phyloP scores from a whole-genome alignment of 1,284 basidiomycete genomes.

The Tilletia indica region DNA sequence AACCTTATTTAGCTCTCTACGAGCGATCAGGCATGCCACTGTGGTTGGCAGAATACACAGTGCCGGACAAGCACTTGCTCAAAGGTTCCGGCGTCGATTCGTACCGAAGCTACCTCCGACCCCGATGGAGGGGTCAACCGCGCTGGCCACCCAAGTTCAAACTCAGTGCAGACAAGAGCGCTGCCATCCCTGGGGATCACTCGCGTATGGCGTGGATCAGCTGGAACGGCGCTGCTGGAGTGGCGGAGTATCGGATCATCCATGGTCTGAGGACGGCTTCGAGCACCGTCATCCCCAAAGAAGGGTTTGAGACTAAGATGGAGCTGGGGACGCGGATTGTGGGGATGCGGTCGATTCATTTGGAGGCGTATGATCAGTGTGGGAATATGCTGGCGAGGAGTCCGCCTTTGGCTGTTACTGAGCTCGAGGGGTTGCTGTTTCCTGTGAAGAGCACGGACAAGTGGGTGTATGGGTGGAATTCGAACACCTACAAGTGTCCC shows the following conservation, averaged over 20 bases:
- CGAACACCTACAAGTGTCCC: background rate
- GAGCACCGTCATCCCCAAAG: background rate
- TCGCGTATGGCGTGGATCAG: conserved; percentile 1
- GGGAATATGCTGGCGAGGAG: background rate
- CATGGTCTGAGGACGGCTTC: too few relatives aligned
- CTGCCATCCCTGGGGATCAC: background rate
- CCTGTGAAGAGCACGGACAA: background rate
- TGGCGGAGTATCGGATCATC: background rate
- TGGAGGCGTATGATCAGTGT: background rate
- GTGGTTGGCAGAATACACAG: background rate
- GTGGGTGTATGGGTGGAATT: conserved; percentile 3
- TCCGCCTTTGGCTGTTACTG: background rate
- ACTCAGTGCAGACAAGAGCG: background rate
- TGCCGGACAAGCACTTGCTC: background rate
- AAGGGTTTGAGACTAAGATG: background rate
- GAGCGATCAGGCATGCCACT: conserved; percentile 1
- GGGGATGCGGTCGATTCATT: background rate
- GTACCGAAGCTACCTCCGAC: background rate
- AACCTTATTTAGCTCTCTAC: background rate
- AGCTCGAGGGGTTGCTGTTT: background rate
- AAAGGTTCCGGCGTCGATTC: background rate
- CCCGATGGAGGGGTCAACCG: conserved; percentile 9
- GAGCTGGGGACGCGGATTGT: background rate
- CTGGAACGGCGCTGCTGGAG: conserved; percentile 7
- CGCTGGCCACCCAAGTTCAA: conserved; percentile 1